Evolutionary conservation across 1,284 basidiomycete species (phyloP), one percentile per base, ranked within the genome.

Genomic region (Irpex sp.): DNA sequence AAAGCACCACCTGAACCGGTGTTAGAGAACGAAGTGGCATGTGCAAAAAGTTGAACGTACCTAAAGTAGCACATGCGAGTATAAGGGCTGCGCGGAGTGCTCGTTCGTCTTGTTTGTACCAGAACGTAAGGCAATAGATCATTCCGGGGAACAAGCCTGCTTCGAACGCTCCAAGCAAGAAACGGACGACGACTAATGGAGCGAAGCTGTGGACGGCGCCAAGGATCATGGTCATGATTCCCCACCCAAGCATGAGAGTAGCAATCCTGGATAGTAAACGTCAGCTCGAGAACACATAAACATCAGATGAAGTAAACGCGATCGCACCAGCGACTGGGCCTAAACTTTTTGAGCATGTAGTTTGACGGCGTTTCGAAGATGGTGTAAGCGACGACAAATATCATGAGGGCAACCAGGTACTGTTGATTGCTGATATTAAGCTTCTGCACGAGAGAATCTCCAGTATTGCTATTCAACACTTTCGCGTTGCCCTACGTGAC

Each of bases 61-160:
- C 63, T 19, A 78, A 71, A 9, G 77, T 75, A n/a, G 74, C 73
- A 49, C 74, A 74, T 9, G 75, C 74, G 14, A 75, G 66, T 39
- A 77, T 77, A 37, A 77, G 64, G 12, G 75, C 74, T n/a, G 73
- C 69, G 35, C 76, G 71, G 36, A 77, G 61, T 14, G 75, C 76
- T 18, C 77, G 74, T 67, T 78, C 77, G 12, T 76, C 72, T 19
- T 73, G 73, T 21, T 70, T 73, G 64, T 75, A 76, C 76, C 76
- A 77, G 66, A 77, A 77, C 5, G 74, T 78, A 58, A 75, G 66
- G 63, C 72, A 75, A 61, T 65, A 67, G 58, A 84, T 81, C 61
- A 86, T 82, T 47, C 83, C 85, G 5, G 86, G 86, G 55, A 88
- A 80, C 36, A 89, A 74, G 16, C 86, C 86, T 19, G 85, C 85